phyloP scores from a whole-genome alignment of 1,139 yeast species.

The Nakaseomyces kungkrabaensis region DNA sequence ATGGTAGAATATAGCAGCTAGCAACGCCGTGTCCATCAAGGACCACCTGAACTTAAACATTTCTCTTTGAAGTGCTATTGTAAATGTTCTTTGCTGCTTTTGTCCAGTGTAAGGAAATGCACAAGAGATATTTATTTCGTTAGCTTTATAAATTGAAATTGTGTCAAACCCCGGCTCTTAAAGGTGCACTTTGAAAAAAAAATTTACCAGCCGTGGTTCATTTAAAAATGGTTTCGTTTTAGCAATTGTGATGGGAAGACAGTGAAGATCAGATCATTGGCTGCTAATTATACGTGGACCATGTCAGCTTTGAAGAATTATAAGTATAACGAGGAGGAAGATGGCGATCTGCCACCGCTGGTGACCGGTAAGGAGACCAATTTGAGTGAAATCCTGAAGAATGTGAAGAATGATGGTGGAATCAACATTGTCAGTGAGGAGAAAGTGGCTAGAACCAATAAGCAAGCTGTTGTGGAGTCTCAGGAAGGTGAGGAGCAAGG shows the following conservation, averaged over 20 bases:
- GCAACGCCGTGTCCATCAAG: conserved; percentile 20
- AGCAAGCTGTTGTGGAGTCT: conserved; percentile 15
- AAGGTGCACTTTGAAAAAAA: too few relatives aligned
- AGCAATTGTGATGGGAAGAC: too few relatives aligned
- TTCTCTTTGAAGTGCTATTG: background rate
- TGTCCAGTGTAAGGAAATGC: too few relatives aligned
- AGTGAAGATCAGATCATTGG: too few relatives aligned
- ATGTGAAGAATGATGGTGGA: conserved; percentile 24
- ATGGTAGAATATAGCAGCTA: conserved; percentile 35
- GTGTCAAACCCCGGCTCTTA: too few relatives aligned
- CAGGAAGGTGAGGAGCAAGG: conserved; percentile 10
- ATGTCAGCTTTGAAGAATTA: conserved; percentile 27
- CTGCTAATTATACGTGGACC: too few relatives aligned
- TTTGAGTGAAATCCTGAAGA: conserved; percentile 16
- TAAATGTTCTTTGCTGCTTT: too few relatives aligned
- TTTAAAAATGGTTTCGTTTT: too few relatives aligned
- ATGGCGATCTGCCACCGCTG: conserved; percentile 45
- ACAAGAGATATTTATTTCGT: too few relatives aligned
- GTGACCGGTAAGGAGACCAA: conserved; percentile 35
- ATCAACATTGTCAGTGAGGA: conserved; percentile 21
- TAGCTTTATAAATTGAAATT: too few relatives aligned
- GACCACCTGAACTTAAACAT: conserved; percentile 16
- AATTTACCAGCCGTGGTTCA: too few relatives aligned
- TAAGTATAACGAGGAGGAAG: conserved; percentile 24
- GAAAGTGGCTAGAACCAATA: conserved; percentile 25